Percentiles rank a stretch among this genome's conserved stretches.
Evolutionary conservation across 345 rosid species (phyloP).

Genomic region (Linum lewisii): DNA sequence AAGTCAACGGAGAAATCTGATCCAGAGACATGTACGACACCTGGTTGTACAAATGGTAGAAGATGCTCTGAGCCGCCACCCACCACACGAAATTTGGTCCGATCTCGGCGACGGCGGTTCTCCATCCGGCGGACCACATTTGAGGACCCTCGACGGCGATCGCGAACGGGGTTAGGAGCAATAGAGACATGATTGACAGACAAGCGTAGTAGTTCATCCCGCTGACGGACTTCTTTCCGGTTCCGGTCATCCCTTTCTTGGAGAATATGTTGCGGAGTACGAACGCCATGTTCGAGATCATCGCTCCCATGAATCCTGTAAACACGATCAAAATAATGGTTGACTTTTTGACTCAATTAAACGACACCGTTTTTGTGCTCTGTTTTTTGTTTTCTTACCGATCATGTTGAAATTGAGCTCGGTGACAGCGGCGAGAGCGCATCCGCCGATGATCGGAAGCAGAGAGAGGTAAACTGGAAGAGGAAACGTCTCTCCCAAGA

Average conservation of each 20-base stretch:
- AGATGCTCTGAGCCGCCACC: conserved; percentile 92
- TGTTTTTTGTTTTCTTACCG: conserved; percentile 29
- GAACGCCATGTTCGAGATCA: conserved; percentile 91
- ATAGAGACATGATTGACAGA: conserved; percentile 68
- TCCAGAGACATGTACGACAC: conserved; percentile 99
- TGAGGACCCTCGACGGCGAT: conserved; percentile 94
- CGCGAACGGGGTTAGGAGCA: conserved; percentile 83
- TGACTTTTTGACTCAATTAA: background rate
- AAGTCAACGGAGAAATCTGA: conserved; percentile 89
- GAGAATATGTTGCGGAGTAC: conserved; percentile 92
- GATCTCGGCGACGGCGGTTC: conserved; percentile 54
- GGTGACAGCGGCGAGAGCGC: conserved; percentile 82
- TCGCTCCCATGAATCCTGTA: conserved; percentile 96
- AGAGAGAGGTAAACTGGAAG: conserved; percentile 71
- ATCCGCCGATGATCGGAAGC: conserved; percentile 82
- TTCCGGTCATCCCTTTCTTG: conserved; percentile 70
- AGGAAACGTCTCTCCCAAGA: conserved; percentile 72
- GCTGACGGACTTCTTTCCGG: conserved; percentile 62
- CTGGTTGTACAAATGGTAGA: conserved; percentile 96
- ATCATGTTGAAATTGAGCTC: conserved; percentile 92
- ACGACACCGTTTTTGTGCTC: background rate
- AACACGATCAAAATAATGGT: conserved; percentile 3
- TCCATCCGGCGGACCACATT: conserved; percentile 91
- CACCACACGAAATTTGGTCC: conserved; percentile 93
- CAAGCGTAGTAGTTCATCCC: conserved; percentile 99